Conservation (phyloP, 305 asterid species). For the Fraxinus dipetala region DNA sequence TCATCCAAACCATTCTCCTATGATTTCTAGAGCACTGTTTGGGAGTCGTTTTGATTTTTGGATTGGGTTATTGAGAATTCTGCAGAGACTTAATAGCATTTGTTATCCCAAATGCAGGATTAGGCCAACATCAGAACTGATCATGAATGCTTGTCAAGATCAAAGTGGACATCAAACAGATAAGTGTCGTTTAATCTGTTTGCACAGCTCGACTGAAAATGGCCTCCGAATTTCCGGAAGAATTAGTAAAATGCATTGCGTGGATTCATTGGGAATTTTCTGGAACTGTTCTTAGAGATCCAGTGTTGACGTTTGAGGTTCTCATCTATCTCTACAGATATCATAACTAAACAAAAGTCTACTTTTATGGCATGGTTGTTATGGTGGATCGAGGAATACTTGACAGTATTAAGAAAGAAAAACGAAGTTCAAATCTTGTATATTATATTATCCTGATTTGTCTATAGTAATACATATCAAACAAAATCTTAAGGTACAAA, state of each 20-base stretch:
- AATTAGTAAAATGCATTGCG: slow-evolving; percentile 22
- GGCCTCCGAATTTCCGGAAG: slow-evolving; percentile 21
- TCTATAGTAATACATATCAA: background rate
- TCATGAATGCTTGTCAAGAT: slow-evolving; percentile 18
- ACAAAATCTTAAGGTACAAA: background rate
- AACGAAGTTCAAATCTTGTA: background rate
- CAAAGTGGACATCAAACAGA: slow-evolving; percentile 24
- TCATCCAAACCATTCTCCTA: background rate
- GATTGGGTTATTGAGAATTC: background rate
- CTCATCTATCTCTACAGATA: slow-evolving; percentile 26
- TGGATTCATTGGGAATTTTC: slow-evolving; percentile 29
- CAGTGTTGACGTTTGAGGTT: slow-evolving; percentile 46
- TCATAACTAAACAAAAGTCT: slow-evolving; percentile 26
- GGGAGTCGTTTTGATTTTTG: background rate
- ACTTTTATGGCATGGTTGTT: background rate
- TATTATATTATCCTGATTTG: background rate
- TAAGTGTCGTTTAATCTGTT: slow-evolving; percentile 12
- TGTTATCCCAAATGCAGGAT: slow-evolving; percentile 35
- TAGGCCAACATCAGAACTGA: slow-evolving; percentile 42
- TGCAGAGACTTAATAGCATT: background rate
- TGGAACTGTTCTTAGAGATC: slow-evolving; percentile 33
- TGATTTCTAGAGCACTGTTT: background rate
- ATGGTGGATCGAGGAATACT: background rate
- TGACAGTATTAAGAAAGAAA: background rate
- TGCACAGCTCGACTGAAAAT: slow-evolving; percentile 22